Conservation (phyloP, 495 filamentous ascomycete genomes). For the Sphaerosporella brunnea region DNA sequence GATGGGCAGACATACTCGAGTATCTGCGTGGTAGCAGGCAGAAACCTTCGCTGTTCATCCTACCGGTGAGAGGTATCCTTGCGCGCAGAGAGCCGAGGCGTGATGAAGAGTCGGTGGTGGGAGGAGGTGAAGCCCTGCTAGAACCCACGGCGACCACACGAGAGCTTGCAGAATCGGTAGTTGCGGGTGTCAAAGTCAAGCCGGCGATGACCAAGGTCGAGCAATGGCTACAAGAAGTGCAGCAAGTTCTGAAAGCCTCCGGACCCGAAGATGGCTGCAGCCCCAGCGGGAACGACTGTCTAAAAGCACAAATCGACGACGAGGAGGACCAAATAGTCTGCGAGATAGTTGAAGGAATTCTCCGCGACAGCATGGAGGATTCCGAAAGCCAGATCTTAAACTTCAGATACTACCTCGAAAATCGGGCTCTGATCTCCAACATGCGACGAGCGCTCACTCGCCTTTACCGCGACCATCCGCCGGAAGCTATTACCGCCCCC, state of each 20-base stretch:
- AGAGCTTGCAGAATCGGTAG: constrained; percentile 21
- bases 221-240: constrained; percentile 25
- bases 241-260: constrained; percentile 18
- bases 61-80: constrained; percentile 22
- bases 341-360: constrained; percentile 24
- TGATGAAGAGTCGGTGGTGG: background rate
- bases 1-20: constrained; percentile 93
- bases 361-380: constrained; percentile 10
- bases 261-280: constrained; percentile 5
- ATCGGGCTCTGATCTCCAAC: constrained; percentile 10
- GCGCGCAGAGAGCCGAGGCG: too few relatives aligned
- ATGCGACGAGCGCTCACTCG: constrained; percentile 16
- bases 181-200: constrained; percentile 21
- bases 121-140: background rate
- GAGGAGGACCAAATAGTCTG: constrained; percentile 24
- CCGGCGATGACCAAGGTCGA: constrained; percentile 20
- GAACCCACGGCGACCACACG: constrained; percentile 15
- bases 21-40: constrained; percentile 73
- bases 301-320: constrained; percentile 14
- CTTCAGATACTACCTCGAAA: constrained; percentile 18
- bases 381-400: constrained; percentile 15
- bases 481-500: constrained; percentile 20
- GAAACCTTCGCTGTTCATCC: constrained; percentile 38
- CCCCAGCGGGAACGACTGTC: background rate
- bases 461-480: constrained; percentile 21